Evolutionary conservation across 495 filamentous ascomycete species (phyloP), one percentile per base, ranked within the genome.

Genomic region (Symbiotaphrina buchneri): DNA sequence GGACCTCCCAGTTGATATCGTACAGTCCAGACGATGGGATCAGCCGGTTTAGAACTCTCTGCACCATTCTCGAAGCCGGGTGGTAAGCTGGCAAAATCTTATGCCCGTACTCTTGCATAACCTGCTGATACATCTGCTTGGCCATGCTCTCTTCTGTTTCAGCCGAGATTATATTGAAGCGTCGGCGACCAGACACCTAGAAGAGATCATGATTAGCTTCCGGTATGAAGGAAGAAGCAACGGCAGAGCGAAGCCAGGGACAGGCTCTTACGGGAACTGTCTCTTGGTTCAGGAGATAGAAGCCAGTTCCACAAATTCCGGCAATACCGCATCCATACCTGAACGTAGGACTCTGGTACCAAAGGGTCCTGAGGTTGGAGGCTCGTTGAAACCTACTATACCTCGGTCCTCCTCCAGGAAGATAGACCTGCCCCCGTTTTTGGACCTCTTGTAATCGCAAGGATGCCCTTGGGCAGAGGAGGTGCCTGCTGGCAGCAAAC

Each of bases 241-340:
- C 18, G 2, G 10, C 18, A 37, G 3, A 20, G 11, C 26, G 19
- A 28, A 13, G 7, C 18, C 10, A 13, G 21, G 10, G 14, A 5
- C 7, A 23, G 20, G 10, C 16, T 27, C 43, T 25, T 43, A 63
- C 71, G 27, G 82, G 81, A 10, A 92, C 83, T 6, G 58, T 65
- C 40, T 95, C 80, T 7, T 75, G 52, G 41, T 91, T 74, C 43
- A 55, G 59, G 27, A 75, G 49, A 49, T 84, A 85, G 44, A 85
- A 68, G 17, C 48, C 40, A 0, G 53, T 39, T 0, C 46, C 53
- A 32, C 51, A 54, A 1, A 47, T 34, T 4, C 42, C 39, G 8
- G 47, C 41, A 10, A 53, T 41, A n/a, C 48, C 35, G 11, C 55
- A 6, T 11, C 30, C 34, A 13, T 36, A 36, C 21, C 34, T 3